These are phyloP conservation scores for Thermothielavioides terrestris DNA, from an alignment of 495 filamentous ascomycete species.

Conservation along the genomic window DNA sequence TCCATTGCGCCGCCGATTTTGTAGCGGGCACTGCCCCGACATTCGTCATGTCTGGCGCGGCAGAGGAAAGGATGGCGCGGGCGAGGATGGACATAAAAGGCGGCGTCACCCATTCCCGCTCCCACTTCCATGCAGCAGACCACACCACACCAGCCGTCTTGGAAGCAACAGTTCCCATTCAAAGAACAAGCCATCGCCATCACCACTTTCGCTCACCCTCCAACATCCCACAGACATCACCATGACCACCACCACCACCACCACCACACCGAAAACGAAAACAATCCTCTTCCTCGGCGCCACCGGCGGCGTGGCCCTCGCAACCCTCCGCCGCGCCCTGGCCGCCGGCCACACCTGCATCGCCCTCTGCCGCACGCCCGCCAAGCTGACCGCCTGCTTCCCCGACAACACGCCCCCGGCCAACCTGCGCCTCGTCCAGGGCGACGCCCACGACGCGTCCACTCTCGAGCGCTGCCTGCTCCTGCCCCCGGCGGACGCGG, in stretches of 20 bases:
- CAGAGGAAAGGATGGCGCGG: too few species aligned
- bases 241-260: conserved; percentile 1
- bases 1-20: too few species aligned
- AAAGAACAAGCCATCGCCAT: too few species aligned
- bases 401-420: conserved; percentile 13
- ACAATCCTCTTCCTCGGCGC: conserved; percentile 51
- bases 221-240: neutral
- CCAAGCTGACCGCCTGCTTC: conserved; percentile 47
- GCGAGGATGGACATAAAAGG: too few species aligned
- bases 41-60: too few species aligned
- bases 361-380: conserved; percentile 52
- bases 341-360: conserved; percentile 42
- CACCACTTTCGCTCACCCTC: too few species aligned
- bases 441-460: conserved; percentile 42
- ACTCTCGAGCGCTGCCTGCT: conserved; percentile 32
- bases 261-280: conserved; percentile 24
- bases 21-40: too few species aligned
- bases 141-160: too few species aligned
- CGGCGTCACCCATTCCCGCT: too few species aligned
- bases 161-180: too few species aligned
- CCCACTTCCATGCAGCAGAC: too few species aligned
- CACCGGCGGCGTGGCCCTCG: conserved; percentile 41
- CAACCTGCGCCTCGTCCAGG: conserved; percentile 42
- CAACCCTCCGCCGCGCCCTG: conserved; percentile 43
- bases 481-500: conserved; percentile 11